These are phyloP conservation scores for Debaryomyces maramus DNA, from an alignment of 805 yeast species.

Conservation along the genomic window DNA sequence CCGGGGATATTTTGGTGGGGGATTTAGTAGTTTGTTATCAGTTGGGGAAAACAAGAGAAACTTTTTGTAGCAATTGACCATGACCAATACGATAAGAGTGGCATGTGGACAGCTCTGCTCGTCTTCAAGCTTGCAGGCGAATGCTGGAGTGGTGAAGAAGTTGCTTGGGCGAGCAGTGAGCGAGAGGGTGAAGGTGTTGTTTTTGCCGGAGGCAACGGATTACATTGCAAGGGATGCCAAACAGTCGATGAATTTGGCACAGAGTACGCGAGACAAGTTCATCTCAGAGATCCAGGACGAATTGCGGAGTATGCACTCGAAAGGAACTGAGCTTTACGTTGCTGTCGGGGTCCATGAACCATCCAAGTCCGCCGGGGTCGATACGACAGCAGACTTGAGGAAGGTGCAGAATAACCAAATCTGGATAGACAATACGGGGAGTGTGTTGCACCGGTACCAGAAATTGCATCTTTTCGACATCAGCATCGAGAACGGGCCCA, in stretches of 20 bases:
- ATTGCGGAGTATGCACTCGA: constrained; percentile 36
- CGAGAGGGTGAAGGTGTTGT: constrained; percentile 63
- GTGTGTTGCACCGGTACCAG: constrained; percentile 68
- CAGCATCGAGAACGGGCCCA: constrained; percentile 77
- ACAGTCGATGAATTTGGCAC: constrained; percentile 64
- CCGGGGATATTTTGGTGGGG: too few species aligned
- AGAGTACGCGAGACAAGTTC: constrained; percentile 37
- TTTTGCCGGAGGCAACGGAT: constrained; percentile 93
- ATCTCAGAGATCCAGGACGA: constrained; percentile 45
- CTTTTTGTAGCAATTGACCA: too few species aligned
- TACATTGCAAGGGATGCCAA: constrained; percentile 70
- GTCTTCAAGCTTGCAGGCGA: constrained; percentile 57
- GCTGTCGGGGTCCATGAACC: constrained; percentile 93
- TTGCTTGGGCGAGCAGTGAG: constrained; percentile 65
- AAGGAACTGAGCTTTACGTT: constrained; percentile 48
- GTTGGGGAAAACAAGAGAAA: too few species aligned
- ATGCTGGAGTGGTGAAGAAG: constrained; percentile 57
- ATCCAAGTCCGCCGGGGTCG: constrained; percentile 31
- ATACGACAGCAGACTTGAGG: constrained; percentile 8
- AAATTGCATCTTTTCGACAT: constrained; percentile 91
- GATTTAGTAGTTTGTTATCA: too few species aligned
- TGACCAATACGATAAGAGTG: constrained; percentile 23
- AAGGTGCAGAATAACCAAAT: constrained; percentile 67
- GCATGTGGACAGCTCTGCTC: constrained; percentile 91
- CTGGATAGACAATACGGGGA: constrained; percentile 68